Percentiles rank a stretch among this genome's conserved stretches.
phyloP scores from a whole-genome alignment of 148 eudicot genomes.

The Chenopodium formosanum region DNA sequence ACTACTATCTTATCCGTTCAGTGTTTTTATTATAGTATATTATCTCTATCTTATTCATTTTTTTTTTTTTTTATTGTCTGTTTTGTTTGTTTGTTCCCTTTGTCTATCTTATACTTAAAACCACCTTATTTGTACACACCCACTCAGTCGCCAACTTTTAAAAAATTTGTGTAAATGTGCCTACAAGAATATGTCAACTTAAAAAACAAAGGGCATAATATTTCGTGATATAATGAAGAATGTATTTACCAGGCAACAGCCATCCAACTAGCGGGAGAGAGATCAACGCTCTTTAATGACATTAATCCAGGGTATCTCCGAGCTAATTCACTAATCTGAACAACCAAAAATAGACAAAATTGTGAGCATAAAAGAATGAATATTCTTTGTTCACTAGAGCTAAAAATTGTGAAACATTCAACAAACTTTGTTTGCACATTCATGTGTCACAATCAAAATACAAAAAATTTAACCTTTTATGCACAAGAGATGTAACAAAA shows the following conservation, averaged over 20 bases:
- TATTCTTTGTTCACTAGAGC: not conserved
- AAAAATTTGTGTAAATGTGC: too few species aligned
- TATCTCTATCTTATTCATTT: too few species aligned
- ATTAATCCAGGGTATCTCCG: constrained; percentile 68
- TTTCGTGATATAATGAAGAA: not conserved
- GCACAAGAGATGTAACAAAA: not conserved
- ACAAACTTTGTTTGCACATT: not conserved
- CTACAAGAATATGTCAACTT: too few species aligned
- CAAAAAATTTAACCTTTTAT: constrained; percentile 1
- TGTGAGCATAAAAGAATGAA: constrained; percentile 10
- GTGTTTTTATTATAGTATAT: too few species aligned
- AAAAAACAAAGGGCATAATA: not conserved
- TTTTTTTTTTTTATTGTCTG: too few species aligned
- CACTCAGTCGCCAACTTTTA: too few species aligned
- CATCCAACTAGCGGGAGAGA: constrained; percentile 96
- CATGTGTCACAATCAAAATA: constrained; percentile 8
- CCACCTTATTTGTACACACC: too few species aligned
- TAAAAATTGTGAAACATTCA: not conserved
- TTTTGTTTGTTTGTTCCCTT: too few species aligned
- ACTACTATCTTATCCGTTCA: too few species aligned
- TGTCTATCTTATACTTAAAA: too few species aligned
- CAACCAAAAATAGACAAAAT: constrained; percentile 8
- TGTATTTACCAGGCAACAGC: constrained; percentile 69
- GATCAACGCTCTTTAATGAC: constrained; percentile 85
- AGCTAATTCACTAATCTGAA: constrained; percentile 65